phyloP scores from a whole-genome alignment of 1,284 basidiomycete genomes.

The Phellopilus nigrolimitatus region DNA sequence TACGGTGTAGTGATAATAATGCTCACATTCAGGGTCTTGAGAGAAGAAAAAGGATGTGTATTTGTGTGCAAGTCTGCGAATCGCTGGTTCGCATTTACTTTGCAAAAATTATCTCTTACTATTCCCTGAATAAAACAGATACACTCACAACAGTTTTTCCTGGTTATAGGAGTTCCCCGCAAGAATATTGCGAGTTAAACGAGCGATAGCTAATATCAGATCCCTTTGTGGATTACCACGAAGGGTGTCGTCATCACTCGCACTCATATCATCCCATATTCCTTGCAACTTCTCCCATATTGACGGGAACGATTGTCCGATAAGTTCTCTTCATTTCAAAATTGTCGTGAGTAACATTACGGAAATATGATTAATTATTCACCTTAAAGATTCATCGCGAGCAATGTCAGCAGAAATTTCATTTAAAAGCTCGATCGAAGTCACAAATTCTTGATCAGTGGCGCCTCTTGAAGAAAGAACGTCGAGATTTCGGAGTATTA shows the following conservation, averaged over 20 bases:
- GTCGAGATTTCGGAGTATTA: neutral
- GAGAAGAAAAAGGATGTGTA: conserved; percentile 66
- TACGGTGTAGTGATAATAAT: neutral
- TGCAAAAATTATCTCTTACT: conserved; percentile 10
- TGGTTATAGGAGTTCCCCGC: conserved; percentile 66
- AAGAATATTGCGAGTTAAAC: conserved; percentile 73
- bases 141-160: conserved; percentile 55
- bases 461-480: neutral
- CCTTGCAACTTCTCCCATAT: conserved; percentile 13
- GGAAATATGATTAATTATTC: neutral
- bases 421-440: conserved; percentile 4
- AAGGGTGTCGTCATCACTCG: neutral
- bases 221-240: conserved; percentile 4
- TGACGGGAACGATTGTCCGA: conserved; percentile 8
- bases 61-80: conserved; percentile 54
- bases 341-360: too few species aligned
- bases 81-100: conserved; percentile 50
- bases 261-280: conserved; percentile 10
- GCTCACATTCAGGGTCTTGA: conserved; percentile 50
- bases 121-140: conserved; percentile 14
- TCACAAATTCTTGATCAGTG: neutral
- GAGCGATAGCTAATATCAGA: conserved; percentile 43
- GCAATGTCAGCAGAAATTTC: conserved; percentile 8
- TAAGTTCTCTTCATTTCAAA: too few species aligned
- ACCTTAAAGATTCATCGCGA: neutral